A percentile compares a stretch with the other conserved stretches of the same genome.
phyloP scores from a whole-genome alignment of 2,329 filamentous ascomycete species.

The Sporothrix luriei region DNA sequence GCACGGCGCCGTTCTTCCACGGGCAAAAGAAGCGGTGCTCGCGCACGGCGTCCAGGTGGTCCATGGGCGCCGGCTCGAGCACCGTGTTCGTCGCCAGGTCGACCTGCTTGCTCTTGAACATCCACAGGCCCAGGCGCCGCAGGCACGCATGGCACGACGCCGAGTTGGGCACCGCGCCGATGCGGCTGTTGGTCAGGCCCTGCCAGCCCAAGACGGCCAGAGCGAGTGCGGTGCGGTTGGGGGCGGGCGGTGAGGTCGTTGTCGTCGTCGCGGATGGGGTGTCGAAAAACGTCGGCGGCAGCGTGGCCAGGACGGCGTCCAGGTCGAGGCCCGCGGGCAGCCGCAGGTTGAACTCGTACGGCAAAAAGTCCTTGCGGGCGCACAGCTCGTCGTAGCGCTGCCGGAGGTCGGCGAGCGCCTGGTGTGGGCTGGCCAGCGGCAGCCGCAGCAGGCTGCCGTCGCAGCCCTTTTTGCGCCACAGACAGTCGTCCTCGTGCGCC shows the following conservation, averaged over 20 bases:
- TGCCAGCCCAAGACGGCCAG: conserved; percentile 78
- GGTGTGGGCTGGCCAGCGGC: conserved; percentile 63
- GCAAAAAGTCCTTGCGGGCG: conserved; percentile 57
- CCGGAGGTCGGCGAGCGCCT: conserved; percentile 60
- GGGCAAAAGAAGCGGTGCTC: conserved; percentile 85
- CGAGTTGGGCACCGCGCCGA: conserved; percentile 68
- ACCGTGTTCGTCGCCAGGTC: conserved; percentile 55
- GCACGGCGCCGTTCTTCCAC: conserved; percentile 68
- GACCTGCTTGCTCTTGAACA: conserved; percentile 78
- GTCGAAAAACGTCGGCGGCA: conserved; percentile 59
- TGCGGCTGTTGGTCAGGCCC: conserved; percentile 57
- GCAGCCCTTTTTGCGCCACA: conserved; percentile 87
- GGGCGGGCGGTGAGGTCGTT: conserved; percentile 35
- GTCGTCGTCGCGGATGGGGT: conserved; percentile 38
- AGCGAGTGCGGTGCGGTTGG: conserved; percentile 65
- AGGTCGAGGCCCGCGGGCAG: conserved; percentile 58
- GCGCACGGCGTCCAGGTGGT: conserved; percentile 66
- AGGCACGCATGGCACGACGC: conserved; percentile 84
- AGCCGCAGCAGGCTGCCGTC: conserved; percentile 68
- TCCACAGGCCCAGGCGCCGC: conserved; percentile 86
- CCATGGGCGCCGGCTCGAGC: conserved; percentile 63
- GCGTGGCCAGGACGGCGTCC: conserved; percentile 52
- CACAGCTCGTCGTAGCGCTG: conserved; percentile 67
- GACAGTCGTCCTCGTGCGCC: conserved; percentile 77
- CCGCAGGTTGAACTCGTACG: conserved; percentile 64